Base-by-base conservation (phyloP, 2,329 filamentous ascomycete species). In the Botrytis aclada region DNA sequence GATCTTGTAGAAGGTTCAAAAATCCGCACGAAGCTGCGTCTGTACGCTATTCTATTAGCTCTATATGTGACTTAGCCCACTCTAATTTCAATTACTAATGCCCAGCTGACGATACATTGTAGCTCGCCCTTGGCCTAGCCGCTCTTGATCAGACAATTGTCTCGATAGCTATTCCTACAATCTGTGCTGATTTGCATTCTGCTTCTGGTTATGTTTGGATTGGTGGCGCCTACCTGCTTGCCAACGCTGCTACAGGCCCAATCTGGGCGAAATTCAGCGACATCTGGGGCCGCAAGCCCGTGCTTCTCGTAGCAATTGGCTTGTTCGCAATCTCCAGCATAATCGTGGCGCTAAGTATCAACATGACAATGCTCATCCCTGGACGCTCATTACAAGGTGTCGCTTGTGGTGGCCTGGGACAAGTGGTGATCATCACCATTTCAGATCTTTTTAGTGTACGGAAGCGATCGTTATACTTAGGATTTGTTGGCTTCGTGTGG, bases 341-440 rank as follows among this genome's bases (percentile, higher is more conserved):
- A 71, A 82, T 92, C 37, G 88, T 88, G 54, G 89, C 85, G 2
- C 77, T 90, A 39, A 83, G 87, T 16, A 84, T 84, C 70, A 88
- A 85, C 76, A 87, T 91, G 76, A 83, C 85, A 43, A 90, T 91
- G 87, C 83, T 92, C 54, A 86, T 92, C 70, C 85, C 84, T 10
- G 89, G 87, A 29, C 83, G 90, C 77, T 86, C 87, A 0, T 83
- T 92, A 60, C 90, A 92, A 79, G 90, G 90, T 77, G 83, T 88
- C 66, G 90, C 88, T 25, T 89, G 87, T 39, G 90, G 90, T 92
- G 69, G 69, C 9, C 22, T 63, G n/a, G 51, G 37, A 12, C 34
- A 32, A 32, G 29, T 70, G 16, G 54, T 63, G 20, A 61, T 39
- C 10, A 70, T 70, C 32, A 37, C 32, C 4, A 63, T 70, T 71